phyloP scores from a whole-genome alignment of 352 stramenopile species.

The Pythium guiyangense region DNA sequence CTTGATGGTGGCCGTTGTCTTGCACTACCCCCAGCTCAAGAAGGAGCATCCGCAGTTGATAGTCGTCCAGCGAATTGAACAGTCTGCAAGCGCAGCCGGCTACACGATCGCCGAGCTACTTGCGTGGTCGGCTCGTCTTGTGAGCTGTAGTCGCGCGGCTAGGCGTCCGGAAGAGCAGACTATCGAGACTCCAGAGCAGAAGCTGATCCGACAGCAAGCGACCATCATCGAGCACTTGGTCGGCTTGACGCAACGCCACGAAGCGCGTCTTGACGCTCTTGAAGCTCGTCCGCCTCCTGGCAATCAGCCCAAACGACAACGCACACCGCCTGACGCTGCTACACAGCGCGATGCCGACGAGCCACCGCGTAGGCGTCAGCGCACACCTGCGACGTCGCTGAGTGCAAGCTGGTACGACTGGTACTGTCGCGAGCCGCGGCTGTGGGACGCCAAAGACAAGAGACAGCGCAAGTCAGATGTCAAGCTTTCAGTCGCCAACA shows the following conservation, averaged over 20 bases:
- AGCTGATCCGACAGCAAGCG: constrained; percentile 4
- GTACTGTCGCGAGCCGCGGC: constrained; percentile 4
- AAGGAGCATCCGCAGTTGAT: neutral
- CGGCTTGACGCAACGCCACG: neutral
- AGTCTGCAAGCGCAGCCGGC: too few species aligned
- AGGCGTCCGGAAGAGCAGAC: neutral
- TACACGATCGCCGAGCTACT: constrained; percentile 3
- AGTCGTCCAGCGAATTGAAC: neutral
- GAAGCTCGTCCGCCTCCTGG: neutral
- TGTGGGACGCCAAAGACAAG: constrained; percentile 1
- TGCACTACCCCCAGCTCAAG: constrained; percentile 1
- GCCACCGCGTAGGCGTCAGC: neutral
- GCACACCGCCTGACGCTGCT: too few species aligned
- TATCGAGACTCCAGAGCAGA: neutral
- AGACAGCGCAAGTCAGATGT: constrained; percentile 2
- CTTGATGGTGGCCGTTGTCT: neutral
- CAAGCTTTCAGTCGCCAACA: neutral
- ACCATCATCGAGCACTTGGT: constrained; percentile 6
- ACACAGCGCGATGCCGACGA: neutral
- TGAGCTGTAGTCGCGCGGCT: neutral
- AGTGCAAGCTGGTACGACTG: constrained; percentile 5
- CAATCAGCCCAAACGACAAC: neutral
- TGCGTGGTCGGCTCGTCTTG: neutral
- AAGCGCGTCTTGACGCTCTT: constrained; percentile 1
- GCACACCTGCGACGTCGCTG: neutral